phyloP scores from a whole-genome alignment of 176 grass and related monocot genomes.

The Oryza officinalis region DNA sequence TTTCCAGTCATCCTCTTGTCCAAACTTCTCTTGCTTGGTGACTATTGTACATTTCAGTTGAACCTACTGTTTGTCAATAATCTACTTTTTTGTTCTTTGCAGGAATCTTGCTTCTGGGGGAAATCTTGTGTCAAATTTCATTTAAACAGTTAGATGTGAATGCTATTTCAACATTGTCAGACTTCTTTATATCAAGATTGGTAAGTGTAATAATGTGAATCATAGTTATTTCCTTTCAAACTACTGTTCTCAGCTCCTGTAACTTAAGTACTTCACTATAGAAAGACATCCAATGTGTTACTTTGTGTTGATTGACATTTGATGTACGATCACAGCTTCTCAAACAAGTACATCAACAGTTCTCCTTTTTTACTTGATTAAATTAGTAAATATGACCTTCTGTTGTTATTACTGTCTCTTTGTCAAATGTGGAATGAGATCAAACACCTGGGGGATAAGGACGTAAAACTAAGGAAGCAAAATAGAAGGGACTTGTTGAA shows the following conservation, averaged over 20 bases:
- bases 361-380: conserved; percentile 18
- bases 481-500: not conserved
- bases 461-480: conserved; percentile 21
- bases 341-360: not conserved
- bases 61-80: not conserved
- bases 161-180: conserved; percentile 66
- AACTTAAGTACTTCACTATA: not conserved
- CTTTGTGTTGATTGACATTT: conserved; percentile 18
- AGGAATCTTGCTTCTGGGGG: conserved; percentile 80
- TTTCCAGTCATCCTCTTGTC: not conserved
- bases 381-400: conserved; percentile 24
- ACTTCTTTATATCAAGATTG: conserved; percentile 90
- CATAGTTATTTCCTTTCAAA: conserved; percentile 36
- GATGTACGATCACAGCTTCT: conserved; percentile 9
- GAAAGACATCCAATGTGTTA: not conserved
- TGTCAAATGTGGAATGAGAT: conserved; percentile 20
- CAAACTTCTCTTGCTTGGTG: conserved; percentile 23
- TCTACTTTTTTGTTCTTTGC: conserved; percentile 34
- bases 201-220: conserved; percentile 55
- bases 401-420: conserved; percentile 11
- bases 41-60: conserved; percentile 22
- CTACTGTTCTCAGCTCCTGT: not conserved
- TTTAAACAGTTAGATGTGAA: conserved; percentile 60
- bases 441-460: conserved; percentile 1
- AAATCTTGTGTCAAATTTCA: conserved; percentile 65